phyloP scores from a whole-genome alignment of 2,329 filamentous ascomycete species.

The Fusarium sterilihyphosum region DNA sequence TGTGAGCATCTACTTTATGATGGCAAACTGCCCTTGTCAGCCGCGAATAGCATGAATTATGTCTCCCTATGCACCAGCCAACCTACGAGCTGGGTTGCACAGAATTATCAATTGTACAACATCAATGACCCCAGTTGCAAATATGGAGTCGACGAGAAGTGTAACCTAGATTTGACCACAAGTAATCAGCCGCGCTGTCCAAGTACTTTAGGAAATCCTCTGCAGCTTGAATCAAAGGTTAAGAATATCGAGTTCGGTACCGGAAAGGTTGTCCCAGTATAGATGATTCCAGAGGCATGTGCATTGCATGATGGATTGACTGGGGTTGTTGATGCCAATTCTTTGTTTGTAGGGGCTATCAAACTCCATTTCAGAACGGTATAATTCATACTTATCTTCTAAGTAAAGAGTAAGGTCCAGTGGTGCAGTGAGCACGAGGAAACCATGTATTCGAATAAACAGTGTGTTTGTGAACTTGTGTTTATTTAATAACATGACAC shows the following conservation, averaged over 20 bases:
- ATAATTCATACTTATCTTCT: too few relatives aligned
- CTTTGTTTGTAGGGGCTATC: too few relatives aligned
- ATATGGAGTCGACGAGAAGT: conserved; percentile 60
- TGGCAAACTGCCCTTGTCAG: conserved; percentile 61
- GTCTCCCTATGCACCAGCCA: conserved; percentile 55
- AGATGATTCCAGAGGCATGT: not conserved
- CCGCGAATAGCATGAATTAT: conserved; percentile 65
- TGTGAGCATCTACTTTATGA: conserved; percentile 60
- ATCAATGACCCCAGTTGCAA: conserved; percentile 61
- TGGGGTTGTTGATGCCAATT: too few relatives aligned
- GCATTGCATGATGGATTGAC: too few relatives aligned
- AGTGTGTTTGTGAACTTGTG: too few relatives aligned
- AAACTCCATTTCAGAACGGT: too few relatives aligned
- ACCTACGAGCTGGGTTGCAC: conserved; percentile 56
- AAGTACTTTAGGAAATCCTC: conserved; percentile 51
- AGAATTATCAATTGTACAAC: conserved; percentile 62
- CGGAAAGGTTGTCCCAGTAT: conserved; percentile 41
- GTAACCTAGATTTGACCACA: conserved; percentile 54
- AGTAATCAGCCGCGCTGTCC: conserved; percentile 61
- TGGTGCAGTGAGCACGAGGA: too few relatives aligned
- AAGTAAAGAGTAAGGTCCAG: too few relatives aligned
- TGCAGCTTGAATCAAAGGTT: conserved; percentile 48
- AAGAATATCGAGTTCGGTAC: conserved; percentile 62
- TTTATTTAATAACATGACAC: too few relatives aligned
- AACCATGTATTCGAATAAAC: too few relatives aligned